A percentile compares a stretch with the other conserved stretches of the same genome.
Evolutionary conservation across 768 basidiomycete genomes (phyloP).

Genomic region (Dioszegia aurantiaca): DNA sequence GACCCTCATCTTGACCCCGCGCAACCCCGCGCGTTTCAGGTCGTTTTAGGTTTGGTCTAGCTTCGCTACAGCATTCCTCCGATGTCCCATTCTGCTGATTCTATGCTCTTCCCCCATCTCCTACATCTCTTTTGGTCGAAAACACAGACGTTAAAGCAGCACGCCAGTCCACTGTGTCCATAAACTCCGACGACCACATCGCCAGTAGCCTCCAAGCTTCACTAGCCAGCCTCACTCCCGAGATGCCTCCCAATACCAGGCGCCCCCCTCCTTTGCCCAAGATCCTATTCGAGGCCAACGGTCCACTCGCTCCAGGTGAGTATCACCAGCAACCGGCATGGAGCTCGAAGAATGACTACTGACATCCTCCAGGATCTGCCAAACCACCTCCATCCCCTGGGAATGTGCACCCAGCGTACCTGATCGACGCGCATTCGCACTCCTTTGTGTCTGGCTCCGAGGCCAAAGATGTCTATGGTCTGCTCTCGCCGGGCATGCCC

Average conservation of each 20-base stretch:
- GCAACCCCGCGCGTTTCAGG: background rate
- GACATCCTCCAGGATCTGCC: slow-evolving; percentile 30
- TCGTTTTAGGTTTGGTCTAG: background rate
- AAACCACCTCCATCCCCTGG: slow-evolving; percentile 33
- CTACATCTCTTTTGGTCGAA: no score
- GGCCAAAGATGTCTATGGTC: slow-evolving; percentile 20
- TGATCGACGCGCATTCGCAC: slow-evolving; percentile 43
- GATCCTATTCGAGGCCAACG: slow-evolving; percentile 30
- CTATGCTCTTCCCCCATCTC: background rate
- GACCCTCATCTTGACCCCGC: no score
- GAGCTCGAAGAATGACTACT: background rate
- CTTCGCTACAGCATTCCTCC: slow-evolving; percentile 1
- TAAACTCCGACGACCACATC: no score
- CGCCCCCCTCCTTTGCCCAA: slow-evolving; percentile 39
- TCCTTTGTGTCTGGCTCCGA: slow-evolving; percentile 12
- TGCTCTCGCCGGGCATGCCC: slow-evolving; percentile 17
- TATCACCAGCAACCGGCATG: background rate
- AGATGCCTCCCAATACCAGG: slow-evolving; percentile 31
- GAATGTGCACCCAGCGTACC: slow-evolving; percentile 34
- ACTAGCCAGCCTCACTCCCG: background rate
- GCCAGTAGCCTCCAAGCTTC: no score
- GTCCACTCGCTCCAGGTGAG: slow-evolving; percentile 42
- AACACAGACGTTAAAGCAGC: no score
- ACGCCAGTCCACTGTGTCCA: no score
- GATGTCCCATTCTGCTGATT: background rate